Base-by-base conservation (phyloP, 2,329 filamentous ascomycete genomes). In the Alternaria atra region DNA sequence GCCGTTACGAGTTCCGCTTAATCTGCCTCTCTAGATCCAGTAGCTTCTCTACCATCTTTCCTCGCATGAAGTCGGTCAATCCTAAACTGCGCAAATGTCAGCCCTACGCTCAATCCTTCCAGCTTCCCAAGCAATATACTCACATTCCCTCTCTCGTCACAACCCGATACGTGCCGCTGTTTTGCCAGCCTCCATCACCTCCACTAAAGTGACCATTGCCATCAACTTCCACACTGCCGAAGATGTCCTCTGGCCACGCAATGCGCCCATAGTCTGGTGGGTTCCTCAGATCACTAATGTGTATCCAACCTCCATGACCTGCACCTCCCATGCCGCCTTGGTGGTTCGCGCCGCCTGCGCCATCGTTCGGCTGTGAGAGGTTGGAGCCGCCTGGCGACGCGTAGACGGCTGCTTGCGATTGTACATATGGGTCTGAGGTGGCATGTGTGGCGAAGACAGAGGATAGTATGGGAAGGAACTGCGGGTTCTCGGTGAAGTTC, bases 211-310 rank as follows among this genome's bases (percentile, higher is more conserved):
- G 76, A 2, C 87, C 87, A 17, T 82, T 65, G 0, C 80, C 81
- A 75, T 89, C 86, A 5, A 90, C 84, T 74, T 90, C 87, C 25
- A 90, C 71, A 66, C 86, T 89, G 13, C 87, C 87, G 70, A 90
- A 86, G 51, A 90, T 90, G 76, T 90, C 87, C 72, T 90, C 87
- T 0, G 87, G 87, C 84, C 84, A 88, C 52, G 87, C 85, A 63
- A 89, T 88, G n/a, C 87, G 74, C 1, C 87, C 87, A 75, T 83
- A 90, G 61, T 90, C 87, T 3, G 87, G 87, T 35, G 87, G 86
- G 61, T 85, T 84, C 61, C 87, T 79, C 70, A 76, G 75, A 69
- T 90, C 87, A 37, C 84, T 87, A n/a, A 90, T 81, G 70, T 90
- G 87, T 40, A 90, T 85, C 79, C 84, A 89, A 1, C 87, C 87